Evolutionary conservation across 2,329 filamentous ascomycete species (phyloP).

Genomic region (Podosphaera leucotricha): DNA sequence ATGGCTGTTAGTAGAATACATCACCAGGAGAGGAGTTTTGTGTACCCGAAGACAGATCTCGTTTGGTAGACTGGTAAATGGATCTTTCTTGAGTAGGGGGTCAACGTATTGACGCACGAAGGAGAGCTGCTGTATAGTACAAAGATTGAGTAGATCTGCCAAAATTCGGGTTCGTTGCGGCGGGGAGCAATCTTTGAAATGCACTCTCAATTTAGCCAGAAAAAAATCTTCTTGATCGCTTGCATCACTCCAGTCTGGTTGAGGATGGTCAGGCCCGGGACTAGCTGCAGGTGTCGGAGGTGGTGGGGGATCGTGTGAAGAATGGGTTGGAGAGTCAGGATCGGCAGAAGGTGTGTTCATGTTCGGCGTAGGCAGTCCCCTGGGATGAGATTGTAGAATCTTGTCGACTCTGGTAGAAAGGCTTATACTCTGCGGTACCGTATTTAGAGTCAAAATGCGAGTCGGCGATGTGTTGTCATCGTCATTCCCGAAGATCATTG

Average conservation of each 20-base stretch:
- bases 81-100: conserved; percentile 84
- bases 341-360: conserved; percentile 41
- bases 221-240: conserved; percentile 66
- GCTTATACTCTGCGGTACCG: conserved; percentile 17
- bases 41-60: conserved; percentile 75
- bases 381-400: conserved; percentile 24
- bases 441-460: conserved; percentile 24
- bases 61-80: conserved; percentile 75
- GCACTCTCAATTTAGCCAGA: conserved; percentile 51
- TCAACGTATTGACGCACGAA: conserved; percentile 94
- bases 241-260: conserved; percentile 52
- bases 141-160: conserved; percentile 75
- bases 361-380: conserved; percentile 41
- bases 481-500: conserved; percentile 26
- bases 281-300: conserved; percentile 43
- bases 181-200: conserved; percentile 57
- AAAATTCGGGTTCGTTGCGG: conserved; percentile 60
- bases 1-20: conserved; percentile 3
- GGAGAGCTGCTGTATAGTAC: conserved; percentile 82
- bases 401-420: conserved; percentile 26
- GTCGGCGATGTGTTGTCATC: conserved; percentile 19
- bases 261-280: conserved; percentile 34
- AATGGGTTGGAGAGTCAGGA: conserved; percentile 24
- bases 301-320: conserved; percentile 26
- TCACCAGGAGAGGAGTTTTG: conserved; percentile 2